A percentile compares a stretch with the other conserved stretches of the same genome.
Evolutionary conservation across 805 yeast species (phyloP).

Genomic region (Ogataea saltuana): DNA sequence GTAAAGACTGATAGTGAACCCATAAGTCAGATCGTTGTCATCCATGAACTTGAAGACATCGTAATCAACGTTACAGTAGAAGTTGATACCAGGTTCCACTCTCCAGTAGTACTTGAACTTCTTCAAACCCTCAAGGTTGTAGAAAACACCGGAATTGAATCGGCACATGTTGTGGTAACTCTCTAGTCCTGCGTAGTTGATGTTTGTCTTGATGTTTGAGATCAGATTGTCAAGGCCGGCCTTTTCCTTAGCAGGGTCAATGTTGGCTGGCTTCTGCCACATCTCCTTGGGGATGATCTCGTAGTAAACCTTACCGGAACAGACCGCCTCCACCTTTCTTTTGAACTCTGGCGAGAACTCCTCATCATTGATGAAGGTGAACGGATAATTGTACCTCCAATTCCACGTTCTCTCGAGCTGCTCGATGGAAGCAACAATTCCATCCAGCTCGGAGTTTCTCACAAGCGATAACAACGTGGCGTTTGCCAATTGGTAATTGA

Average conservation of each 20-base stretch:
- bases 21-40: constrained; percentile 69
- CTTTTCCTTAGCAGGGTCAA: constrained; percentile 42
- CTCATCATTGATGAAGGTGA: constrained; percentile 70
- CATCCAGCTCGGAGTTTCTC: constrained; percentile 58
- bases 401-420: constrained; percentile 66
- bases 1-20: constrained; percentile 72
- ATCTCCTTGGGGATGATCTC: constrained; percentile 39
- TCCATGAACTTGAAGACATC: constrained; percentile 82
- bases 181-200: constrained; percentile 73
- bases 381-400: constrained; percentile 67
- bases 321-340: constrained; percentile 39
- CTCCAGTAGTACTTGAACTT: constrained; percentile 91
- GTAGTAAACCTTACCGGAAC: constrained; percentile 33
- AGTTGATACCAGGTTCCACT: constrained; percentile 79
- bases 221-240: constrained; percentile 28
- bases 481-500: constrained; percentile 43
- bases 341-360: constrained; percentile 63
- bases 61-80: constrained; percentile 75
- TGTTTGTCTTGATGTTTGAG: constrained; percentile 37
- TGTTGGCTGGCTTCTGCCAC: constrained; percentile 63
- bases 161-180: constrained; percentile 91
- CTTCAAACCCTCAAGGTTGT: constrained; percentile 63
- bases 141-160: constrained; percentile 82
- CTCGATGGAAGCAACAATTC: constrained; percentile 51
- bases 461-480: constrained; percentile 74